phyloP scores from a whole-genome alignment of 1,284 basidiomycete species.

The Fomitiporia mediterranea region DNA sequence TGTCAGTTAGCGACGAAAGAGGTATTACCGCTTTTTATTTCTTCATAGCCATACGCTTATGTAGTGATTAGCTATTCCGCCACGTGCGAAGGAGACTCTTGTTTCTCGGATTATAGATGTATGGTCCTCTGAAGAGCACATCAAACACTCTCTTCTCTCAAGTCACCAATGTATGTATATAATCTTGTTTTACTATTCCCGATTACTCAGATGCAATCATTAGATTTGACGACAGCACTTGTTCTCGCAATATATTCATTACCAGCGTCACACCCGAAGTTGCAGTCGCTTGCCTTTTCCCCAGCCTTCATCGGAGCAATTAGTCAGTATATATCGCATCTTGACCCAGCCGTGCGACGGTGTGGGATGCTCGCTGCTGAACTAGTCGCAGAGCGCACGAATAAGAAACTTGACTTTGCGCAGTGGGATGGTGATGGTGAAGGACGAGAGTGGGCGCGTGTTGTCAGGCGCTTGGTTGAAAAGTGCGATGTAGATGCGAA shows the following conservation, averaged over 20 bases:
- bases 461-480: conserved; percentile 48
- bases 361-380: conserved; percentile 95
- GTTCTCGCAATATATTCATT: conserved; percentile 61
- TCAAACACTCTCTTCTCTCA: conserved; percentile 68
- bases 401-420: conserved; percentile 72
- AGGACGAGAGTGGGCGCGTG: conserved; percentile 63
- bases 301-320: conserved; percentile 70
- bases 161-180: conserved; percentile 57
- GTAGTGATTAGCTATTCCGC: conserved; percentile 31
- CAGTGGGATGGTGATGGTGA: conserved; percentile 79
- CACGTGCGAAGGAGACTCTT: conserved; percentile 37
- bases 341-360: conserved; percentile 73
- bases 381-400: conserved; percentile 54
- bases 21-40: conserved; percentile 27
- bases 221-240: conserved; percentile 69
- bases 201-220: conserved; percentile 4
- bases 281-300: conserved; percentile 45
- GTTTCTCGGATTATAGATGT: conserved; percentile 46
- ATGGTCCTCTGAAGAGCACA: conserved; percentile 64
- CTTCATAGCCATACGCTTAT: conserved; percentile 16
- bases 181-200: not conserved
- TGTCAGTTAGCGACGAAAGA: conserved; percentile 38
- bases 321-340: conserved; percentile 72
- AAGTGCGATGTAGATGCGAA: conserved; percentile 48
- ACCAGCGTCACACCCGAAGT: conserved; percentile 35